Evolutionary conservation across 2,329 filamentous ascomycete genomes (phyloP).

Genomic region (Penicillium hesseltinei): DNA sequence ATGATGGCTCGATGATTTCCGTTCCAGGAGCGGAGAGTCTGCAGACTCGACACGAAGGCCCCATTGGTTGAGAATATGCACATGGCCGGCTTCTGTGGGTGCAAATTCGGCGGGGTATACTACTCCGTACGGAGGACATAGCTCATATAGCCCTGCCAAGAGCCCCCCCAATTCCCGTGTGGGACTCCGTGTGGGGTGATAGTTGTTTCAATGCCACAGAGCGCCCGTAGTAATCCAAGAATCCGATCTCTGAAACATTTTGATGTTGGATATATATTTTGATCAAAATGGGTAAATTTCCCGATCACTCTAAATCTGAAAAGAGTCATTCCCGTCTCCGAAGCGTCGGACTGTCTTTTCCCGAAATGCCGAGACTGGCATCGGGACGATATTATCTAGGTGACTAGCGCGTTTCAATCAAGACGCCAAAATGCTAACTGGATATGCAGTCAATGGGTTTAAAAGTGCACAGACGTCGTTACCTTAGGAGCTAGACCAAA

Average conservation of each 20-base stretch:
- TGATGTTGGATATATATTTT: neutral
- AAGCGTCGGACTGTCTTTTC: neutral
- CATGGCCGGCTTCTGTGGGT: neutral
- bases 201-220: slow-evolving; percentile 9
- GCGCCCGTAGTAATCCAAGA: neutral
- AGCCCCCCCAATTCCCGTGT: slow-evolving; percentile 12
- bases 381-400: neutral
- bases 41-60: neutral
- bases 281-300: neutral
- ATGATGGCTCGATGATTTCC: neutral
- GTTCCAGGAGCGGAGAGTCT: neutral
- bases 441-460: neutral
- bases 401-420: neutral
- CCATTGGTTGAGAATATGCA: neutral
- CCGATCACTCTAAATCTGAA: neutral
- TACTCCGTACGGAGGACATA: too few species aligned
- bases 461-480: too few species aligned
- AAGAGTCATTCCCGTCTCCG: neutral
- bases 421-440: neutral
- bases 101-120: neutral
- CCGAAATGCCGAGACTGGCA: neutral
- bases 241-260: neutral
- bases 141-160: slow-evolving; percentile 6
- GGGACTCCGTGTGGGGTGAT: slow-evolving; percentile 9
- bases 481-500: neutral